Conservation (phyloP, 2,329 filamentous ascomycete species). For the Aspergillus ruber region DNA sequence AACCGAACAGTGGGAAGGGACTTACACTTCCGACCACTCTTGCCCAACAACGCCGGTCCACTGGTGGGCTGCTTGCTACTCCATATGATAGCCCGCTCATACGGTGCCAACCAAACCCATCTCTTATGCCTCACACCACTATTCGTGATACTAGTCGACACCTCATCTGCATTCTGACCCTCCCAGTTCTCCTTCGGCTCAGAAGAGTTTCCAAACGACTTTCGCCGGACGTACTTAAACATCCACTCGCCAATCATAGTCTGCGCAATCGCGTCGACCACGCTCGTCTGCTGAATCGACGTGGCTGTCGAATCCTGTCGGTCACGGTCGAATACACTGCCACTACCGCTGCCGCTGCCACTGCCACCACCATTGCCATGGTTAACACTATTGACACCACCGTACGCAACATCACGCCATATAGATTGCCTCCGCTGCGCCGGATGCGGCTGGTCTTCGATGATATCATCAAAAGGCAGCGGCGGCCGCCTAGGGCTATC, state of each 20-base stretch:
- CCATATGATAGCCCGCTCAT: constrained; percentile 95
- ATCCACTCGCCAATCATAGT: constrained; percentile 87
- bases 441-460: constrained; percentile 39
- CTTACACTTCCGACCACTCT: constrained; percentile 90
- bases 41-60: constrained; percentile 82
- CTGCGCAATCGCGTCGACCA: constrained; percentile 94
- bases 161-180: constrained; percentile 57
- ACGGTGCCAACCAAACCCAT: constrained; percentile 98
- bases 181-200: constrained; percentile 42
- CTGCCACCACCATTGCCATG: too few relatives aligned
- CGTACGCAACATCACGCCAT: constrained; percentile 10
- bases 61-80: constrained; percentile 93
- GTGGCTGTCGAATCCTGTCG: constrained; percentile 49
- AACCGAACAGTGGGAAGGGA: constrained; percentile 17
- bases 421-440: constrained; percentile 14
- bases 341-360: too few relatives aligned
- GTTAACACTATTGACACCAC: constrained; percentile 6
- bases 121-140: constrained; percentile 75
- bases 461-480: constrained; percentile 66
- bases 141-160: constrained; percentile 60
- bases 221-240: constrained; percentile 46
- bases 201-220: constrained; percentile 78
- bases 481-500: constrained; percentile 68
- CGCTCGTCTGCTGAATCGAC: constrained; percentile 62
- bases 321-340: constrained; percentile 16